Evolutionary conservation across 2,329 filamentous ascomycete genomes (phyloP), one percentile per base, ranked within the genome.

Genomic region (Berkeleyomyces rouxiae): DNA sequence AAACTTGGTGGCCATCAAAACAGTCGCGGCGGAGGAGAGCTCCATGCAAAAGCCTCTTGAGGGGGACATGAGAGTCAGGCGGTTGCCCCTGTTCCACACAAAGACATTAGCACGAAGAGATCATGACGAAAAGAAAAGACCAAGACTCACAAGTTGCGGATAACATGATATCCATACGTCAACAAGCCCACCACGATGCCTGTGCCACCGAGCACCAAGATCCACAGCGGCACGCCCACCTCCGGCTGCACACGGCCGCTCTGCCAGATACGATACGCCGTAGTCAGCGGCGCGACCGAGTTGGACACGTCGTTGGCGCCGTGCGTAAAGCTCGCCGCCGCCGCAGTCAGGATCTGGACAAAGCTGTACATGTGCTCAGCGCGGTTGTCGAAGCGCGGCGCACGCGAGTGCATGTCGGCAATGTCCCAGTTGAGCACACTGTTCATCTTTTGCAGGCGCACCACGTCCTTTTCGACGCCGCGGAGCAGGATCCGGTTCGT

Each of bases 101-200:
- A 11, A 7, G 6, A 13, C 46, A 43, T 63, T 33, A 49, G 36
- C 10, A 40, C 9, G 31, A 46, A 7, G 33, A 13, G n/a, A 36
- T 5, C 4, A 5, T 10, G 1, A 44, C 16, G 13, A 23, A 6
- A 23, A 53, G n/a, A 6, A 59, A 23, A 58, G 6, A 49, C 36
- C 7, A 16, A 55, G 0, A 43, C 61, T 57, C 39, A 63, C 63
- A 82, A 74, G 57, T 77, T 77, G 60, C 78, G 75, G 78, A 82
- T 82, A 68, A 84, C 82, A 68, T 84, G 81, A 70, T 83, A 84
- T 6, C 82, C 82, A 67, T 82, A 84, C 7, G 80, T 82, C 72
- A 79, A 74, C 64, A 84, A 73, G n/a, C 82, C 82, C n/a, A 82
- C 68, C 53, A 78, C 77, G 36, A 82, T 78, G 58, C 73, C 72